Conservation (phyloP, 495 filamentous ascomycete species). For the Tuber microsphaerosporum region DNA sequence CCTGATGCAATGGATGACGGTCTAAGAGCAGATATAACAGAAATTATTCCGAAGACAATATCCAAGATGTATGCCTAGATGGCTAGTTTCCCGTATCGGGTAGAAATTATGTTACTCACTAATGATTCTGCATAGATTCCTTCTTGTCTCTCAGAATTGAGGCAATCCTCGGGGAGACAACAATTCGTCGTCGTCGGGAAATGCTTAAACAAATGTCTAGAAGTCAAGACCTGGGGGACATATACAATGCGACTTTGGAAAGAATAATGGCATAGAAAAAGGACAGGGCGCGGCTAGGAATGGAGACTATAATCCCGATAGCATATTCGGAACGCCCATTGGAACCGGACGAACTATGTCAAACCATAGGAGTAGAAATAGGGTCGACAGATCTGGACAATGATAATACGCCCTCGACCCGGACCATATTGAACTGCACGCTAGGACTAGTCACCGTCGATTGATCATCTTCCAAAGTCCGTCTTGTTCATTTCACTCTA, state of each 20-base stretch:
- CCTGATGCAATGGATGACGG: too few species aligned
- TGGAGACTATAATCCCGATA: neutral
- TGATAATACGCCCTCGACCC: neutral
- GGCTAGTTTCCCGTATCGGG: too few species aligned
- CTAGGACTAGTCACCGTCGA: neutral
- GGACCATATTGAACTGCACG: neutral
- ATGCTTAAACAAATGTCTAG: too few species aligned
- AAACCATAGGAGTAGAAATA: neutral
- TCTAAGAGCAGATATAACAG: too few species aligned
- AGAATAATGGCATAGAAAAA: neutral
- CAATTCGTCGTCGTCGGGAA: too few species aligned
- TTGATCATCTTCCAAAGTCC: neutral
- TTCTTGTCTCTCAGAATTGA: too few species aligned
- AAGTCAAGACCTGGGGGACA: too few species aligned
- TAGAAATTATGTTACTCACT: too few species aligned
- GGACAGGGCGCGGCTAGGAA: neutral
- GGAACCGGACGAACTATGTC: neutral
- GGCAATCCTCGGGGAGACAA: too few species aligned
- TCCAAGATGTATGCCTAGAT: too few species aligned
- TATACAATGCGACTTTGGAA: neutral
- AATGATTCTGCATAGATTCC: too few species aligned
- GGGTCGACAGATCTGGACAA: neutral
- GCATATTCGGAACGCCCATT: neutral
- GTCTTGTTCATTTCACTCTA: neutral
- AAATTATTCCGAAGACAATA: too few species aligned